Evolutionary conservation across 441 rosid species (phyloP), one percentile per base, ranked within the genome.

Genomic region (Capsella rubella): DNA sequence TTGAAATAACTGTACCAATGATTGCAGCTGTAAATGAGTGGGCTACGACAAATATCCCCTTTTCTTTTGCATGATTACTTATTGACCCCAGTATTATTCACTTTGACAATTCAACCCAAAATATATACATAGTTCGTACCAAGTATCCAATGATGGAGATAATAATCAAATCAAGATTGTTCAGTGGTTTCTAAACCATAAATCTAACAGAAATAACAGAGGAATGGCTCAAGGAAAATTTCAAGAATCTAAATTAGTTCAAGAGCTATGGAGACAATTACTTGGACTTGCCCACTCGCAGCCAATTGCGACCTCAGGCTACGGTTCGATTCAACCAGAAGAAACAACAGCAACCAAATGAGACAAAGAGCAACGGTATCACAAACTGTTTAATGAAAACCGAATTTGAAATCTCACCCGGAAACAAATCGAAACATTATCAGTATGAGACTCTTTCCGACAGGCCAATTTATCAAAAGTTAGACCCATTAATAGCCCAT

Each of bases 21-120:
- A 68, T 75, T 68, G 79, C 57, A 68, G 74, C 74, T 75, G 69
- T 75, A 53, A 61, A 68, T 68, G 74, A 61, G 45, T 68, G 79
- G 74, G 69, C 57, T 68, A 45, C 69, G 74, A 75, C 79, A 75
- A 52, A 75, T 45, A 61, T 75, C 58, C 74, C 25, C 69, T 75
- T 75, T 68, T 75, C 42, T 29, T 68, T 75, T 68, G 42, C 56
- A 68, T 39, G 35, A 29, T 37, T 49, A 47, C 60, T 60, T 16
- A 49, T 21, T 59, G 18, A 53, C 39, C 75, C 69, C 69, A 61
- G 40, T 52, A 52, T 42, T 51, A 51, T 4, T 51, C 1, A 13
- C 1, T 40, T 52, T 5, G n/a, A 31, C 46, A 62, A 49, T 49
- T 25, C 5, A 25, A n/a, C 29, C 67, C 59, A 52, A 31, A 57